A percentile compares a stretch with the other conserved stretches of the same genome.
These are phyloP conservation scores for Prunus mira DNA, from an alignment of 306 rosid species.

Conservation along the genomic window DNA sequence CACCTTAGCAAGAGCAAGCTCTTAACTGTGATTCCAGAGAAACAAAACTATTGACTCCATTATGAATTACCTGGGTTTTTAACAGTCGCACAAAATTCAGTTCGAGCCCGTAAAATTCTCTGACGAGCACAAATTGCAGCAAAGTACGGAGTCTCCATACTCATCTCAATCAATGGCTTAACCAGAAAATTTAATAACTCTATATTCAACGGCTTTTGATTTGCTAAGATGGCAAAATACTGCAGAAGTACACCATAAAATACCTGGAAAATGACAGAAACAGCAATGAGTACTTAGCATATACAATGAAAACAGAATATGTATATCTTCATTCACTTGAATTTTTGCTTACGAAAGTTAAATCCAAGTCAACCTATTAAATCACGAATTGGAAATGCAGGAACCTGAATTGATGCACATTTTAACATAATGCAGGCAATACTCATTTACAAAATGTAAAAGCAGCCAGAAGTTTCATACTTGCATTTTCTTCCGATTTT, in stretches of 20 bases:
- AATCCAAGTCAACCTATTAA: no score
- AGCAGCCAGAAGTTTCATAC: constrained; percentile 39
- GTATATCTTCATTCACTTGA: not conserved
- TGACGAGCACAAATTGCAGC: constrained; percentile 97
- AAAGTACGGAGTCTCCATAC: constrained; percentile 80
- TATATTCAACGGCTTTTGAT: constrained; percentile 58
- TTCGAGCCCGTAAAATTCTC: constrained; percentile 62
- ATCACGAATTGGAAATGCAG: no score
- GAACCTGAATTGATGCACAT: not conserved
- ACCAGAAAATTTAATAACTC: constrained; percentile 65
- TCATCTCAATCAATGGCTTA: constrained; percentile 88
- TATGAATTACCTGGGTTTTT: constrained; percentile 64
- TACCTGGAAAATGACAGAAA: constrained; percentile 52
- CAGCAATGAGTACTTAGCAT: not conserved
- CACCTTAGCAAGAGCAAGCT: constrained; percentile 11
- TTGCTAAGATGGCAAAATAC: constrained; percentile 82
- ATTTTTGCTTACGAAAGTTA: not conserved
- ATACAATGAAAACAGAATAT: not conserved
- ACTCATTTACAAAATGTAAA: constrained; percentile 11
- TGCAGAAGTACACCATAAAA: constrained; percentile 87
- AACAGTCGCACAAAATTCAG: constrained; percentile 56
- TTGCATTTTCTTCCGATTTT: constrained; percentile 87
- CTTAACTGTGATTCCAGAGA: not conserved
- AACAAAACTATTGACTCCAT: constrained; percentile 7
- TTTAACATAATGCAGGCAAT: not conserved